Percentiles rank a stretch among this genome's conserved stretches.
Conservation (phyloP, 495 filamentous ascomycete genomes). For the Stereocaulon alpinum region DNA sequence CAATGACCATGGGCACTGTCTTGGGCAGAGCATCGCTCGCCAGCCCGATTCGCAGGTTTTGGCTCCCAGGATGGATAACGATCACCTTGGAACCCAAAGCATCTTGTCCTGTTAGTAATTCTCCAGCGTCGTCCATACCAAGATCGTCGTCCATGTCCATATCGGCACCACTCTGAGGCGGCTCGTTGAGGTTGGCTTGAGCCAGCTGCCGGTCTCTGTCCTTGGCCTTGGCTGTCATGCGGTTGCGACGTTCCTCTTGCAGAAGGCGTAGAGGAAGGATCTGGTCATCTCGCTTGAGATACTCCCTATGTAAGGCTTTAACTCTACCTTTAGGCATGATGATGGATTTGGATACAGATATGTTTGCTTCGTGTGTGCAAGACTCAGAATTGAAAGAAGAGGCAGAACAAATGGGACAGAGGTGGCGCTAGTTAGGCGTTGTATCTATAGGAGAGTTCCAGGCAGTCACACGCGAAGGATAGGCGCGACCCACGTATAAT, state of each 20-base stretch:
- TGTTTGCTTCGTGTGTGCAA: not conserved
- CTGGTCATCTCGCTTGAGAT: constrained; percentile 96
- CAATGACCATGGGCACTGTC: constrained; percentile 87
- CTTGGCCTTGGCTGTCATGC: constrained; percentile 71
- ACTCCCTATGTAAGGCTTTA: constrained; percentile 52
- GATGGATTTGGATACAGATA: not conserved
- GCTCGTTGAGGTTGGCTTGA: constrained; percentile 43
- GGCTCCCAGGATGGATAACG: constrained; percentile 94
- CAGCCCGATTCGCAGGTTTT: constrained; percentile 85
- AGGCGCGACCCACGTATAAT: constrained; percentile 72
- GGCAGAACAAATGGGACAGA: not conserved
- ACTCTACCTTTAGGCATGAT: not conserved
- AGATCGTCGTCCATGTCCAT: constrained; percentile 49
- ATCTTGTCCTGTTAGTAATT: constrained; percentile 46
- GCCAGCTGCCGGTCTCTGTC: constrained; percentile 79
- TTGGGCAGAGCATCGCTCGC: constrained; percentile 91
- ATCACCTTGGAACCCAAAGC: constrained; percentile 81
- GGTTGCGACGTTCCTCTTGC: constrained; percentile 67
- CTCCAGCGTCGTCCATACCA: constrained; percentile 56
- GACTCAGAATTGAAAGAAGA: too few species aligned
- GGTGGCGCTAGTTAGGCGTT: not conserved
- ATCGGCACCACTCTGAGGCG: constrained; percentile 38
- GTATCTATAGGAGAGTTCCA: too few species aligned
- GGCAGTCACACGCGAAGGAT: too few species aligned
- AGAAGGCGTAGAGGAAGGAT: constrained; percentile 79